Evolutionary conservation across 805 yeast species (phyloP), one percentile per base, ranked within the genome.

Genomic region (Saccharomyces paradoxus): DNA sequence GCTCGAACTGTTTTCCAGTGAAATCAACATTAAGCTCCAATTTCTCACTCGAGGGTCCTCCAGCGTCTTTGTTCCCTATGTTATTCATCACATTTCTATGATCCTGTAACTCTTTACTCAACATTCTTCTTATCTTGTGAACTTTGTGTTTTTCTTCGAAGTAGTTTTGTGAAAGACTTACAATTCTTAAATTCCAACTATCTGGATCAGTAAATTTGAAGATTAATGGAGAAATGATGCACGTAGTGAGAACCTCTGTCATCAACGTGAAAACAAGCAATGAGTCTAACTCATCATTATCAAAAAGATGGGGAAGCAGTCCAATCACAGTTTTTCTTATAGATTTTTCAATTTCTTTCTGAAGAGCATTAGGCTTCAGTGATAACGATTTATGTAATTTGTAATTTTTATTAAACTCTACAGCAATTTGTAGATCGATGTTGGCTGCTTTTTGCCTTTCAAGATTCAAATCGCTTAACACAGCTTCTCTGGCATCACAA

Each of bases 111-210:
- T 89, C 94, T 57, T 81, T 78, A 57, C 84, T 85, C 37, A 90
- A 71, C 0, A 88, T 87, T 24, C 78, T 81, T 56, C 96, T 72
- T 24, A 91, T 76, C 58, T 82, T 79, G 56, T 84, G 80, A 0
- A 90, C 95, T 62, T 87, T 89, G 41, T 79, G 79, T 53, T 90
- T 74, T 62, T 89, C 95, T 58, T 82, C 82, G 64, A 91, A 73
- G 12, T 86, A 78, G 30, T 77, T 78, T 3, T 89, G 84, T 1
- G 87, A 79, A 1, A 78, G 66, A 51, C 79, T 78, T 9, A 83
- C 82, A 14, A 89, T 75, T 46, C 76, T 63, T 53, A 81, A 79
- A 65, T 91, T 91, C 81, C 86, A 86, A 56, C 81, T 86, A 65
- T 89, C 96, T 0, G 92, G 81, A 50, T 86, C 91, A 0, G 84